A percentile compares a stretch with the other conserved stretches of the same genome.
Conservation (phyloP, 345 rosid species). For the Citropsis articulata region DNA sequence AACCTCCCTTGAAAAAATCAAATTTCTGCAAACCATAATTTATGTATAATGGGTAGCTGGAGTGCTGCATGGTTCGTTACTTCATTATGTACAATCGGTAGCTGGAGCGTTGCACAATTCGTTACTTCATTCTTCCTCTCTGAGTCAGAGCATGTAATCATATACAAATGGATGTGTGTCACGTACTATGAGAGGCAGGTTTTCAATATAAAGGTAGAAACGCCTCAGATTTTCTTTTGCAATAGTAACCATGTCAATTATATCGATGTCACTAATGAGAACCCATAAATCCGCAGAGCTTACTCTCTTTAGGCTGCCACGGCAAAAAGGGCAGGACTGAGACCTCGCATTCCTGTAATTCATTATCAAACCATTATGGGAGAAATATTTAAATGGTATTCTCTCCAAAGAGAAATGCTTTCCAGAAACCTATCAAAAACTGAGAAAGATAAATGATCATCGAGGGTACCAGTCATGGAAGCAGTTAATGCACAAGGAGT, state of each 20-base stretch:
- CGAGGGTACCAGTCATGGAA: conserved; percentile 58
- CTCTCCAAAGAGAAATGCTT: not conserved
- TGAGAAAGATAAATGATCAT: not conserved
- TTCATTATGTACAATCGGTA: not conserved
- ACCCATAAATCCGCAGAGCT: conserved; percentile 59
- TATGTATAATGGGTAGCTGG: conserved; percentile 29
- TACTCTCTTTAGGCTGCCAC: conserved; percentile 54
- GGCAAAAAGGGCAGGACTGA: conserved; percentile 71
- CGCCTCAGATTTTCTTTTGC: conserved; percentile 52
- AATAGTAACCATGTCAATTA: conserved; percentile 37
- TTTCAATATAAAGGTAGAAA: conserved; percentile 54
- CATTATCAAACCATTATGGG: not conserved
- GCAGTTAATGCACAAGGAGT: conserved; percentile 59
- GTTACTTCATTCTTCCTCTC: conserved; percentile 5
- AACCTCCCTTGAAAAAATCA: conserved; percentile 16
- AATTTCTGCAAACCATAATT: conserved; percentile 4
- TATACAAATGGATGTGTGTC: conserved; percentile 39
- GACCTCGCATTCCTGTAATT: conserved; percentile 57
- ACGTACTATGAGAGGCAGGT: conserved; percentile 38
- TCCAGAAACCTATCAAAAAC: not conserved
- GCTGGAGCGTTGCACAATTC: not conserved
- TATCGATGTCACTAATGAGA: conserved; percentile 38
- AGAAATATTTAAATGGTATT: not conserved
- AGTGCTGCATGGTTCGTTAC: not conserved
- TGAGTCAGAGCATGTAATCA: conserved; percentile 65